Evolutionary conservation across 2,329 filamentous ascomycete species (phyloP).

Genomic region (Fusarium nematophilum): DNA sequence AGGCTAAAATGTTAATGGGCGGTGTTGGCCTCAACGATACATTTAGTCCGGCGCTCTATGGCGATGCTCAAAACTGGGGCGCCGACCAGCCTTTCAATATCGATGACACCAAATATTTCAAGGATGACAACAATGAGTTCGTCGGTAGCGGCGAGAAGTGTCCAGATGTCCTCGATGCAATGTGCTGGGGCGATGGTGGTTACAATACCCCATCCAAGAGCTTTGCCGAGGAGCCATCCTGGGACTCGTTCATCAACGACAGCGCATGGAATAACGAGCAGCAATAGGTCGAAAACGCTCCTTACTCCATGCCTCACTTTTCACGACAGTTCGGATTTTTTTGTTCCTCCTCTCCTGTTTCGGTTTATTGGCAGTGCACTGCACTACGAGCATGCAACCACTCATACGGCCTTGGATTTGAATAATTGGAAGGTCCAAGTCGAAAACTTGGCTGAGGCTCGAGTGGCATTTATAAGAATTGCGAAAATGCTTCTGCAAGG

Average conservation of each 20-base stretch:
- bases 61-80: constrained; percentile 19
- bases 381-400: constrained; percentile 2
- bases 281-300: too few species aligned
- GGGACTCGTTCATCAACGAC: constrained; percentile 49
- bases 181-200: constrained; percentile 16
- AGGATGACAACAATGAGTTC: constrained; percentile 18
- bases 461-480: constrained; percentile 35
- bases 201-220: constrained; percentile 19
- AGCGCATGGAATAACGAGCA: constrained; percentile 37
- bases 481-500: constrained; percentile 21
- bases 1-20: constrained; percentile 55
- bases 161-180: constrained; percentile 14
- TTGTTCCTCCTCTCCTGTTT: neutral
- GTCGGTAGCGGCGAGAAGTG: constrained; percentile 16
- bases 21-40: constrained; percentile 18
- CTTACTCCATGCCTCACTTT: too few species aligned
- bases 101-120: constrained; percentile 22
- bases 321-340: constrained; percentile 29
- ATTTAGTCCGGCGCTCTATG: constrained; percentile 19
- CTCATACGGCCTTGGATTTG: constrained; percentile 15
- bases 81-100: constrained; percentile 13
- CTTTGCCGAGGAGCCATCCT: constrained; percentile 44
- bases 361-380: too few species aligned
- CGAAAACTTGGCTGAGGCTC: constrained; percentile 20
- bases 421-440: constrained; percentile 12